Evolutionary conservation across 768 basidiomycete genomes (phyloP).

Genomic region (Coprinopsis cinerea): DNA sequence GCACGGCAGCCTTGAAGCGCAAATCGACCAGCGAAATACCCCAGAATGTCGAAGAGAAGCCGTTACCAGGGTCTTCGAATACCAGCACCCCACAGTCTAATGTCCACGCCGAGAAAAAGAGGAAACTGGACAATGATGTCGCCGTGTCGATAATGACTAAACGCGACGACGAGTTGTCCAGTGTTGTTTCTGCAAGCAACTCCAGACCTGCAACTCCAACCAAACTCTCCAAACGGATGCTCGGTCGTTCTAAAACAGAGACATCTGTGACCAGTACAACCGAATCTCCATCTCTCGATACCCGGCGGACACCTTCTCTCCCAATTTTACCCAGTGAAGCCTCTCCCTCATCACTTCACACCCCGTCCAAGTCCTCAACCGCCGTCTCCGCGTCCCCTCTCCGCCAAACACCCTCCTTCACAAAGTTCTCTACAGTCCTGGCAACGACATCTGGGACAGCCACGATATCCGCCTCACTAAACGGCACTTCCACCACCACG

Average conservation of each 20-base stretch:
- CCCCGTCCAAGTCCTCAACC: background rate
- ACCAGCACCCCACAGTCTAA: background rate
- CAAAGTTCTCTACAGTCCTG: no score
- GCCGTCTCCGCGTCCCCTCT: background rate
- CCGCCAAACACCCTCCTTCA: background rate
- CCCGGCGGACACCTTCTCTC: constrained; percentile 30
- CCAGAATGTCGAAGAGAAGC: background rate
- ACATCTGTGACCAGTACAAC: constrained; percentile 34
- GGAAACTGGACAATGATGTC: background rate
- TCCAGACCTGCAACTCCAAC: constrained; percentile 24
- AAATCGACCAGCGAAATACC: constrained; percentile 12
- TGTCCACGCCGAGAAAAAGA: background rate
- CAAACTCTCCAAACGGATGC: constrained; percentile 65
- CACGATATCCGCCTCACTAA: constrained; percentile 16
- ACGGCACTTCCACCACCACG: constrained; percentile 13
- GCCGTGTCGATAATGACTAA: background rate
- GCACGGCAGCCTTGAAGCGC: constrained; percentile 16
- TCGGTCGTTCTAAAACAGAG: constrained; percentile 62
- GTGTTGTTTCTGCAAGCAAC: constrained; percentile 15
- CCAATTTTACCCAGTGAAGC: constrained; percentile 24
- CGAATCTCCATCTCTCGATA: constrained; percentile 11
- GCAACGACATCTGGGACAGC: constrained; percentile 7
- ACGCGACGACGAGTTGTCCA: constrained; percentile 16
- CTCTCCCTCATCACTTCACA: background rate
- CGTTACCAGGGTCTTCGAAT: background rate